phyloP scores from a whole-genome alignment of 2,329 filamentous ascomycete genomes.

The Magnaporthales sp. region DNA sequence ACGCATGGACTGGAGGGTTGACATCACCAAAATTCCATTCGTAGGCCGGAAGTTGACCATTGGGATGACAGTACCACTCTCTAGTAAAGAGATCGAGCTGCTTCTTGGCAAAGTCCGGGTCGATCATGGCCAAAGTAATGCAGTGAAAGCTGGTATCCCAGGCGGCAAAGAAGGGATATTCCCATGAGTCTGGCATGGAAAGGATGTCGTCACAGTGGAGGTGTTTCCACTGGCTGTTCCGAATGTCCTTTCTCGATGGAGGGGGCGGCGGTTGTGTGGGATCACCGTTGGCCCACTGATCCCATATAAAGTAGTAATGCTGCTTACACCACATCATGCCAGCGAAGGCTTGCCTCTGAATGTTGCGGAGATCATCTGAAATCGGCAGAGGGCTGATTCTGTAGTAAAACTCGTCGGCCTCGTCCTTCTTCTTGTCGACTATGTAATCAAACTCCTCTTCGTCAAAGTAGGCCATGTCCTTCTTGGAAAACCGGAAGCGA shows the following conservation, averaged over 20 bases:
- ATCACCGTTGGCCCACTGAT: constrained; percentile 95
- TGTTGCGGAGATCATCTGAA: constrained; percentile 86
- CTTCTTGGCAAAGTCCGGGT: constrained; percentile 96
- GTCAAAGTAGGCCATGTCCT: constrained; percentile 70
- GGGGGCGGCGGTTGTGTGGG: constrained; percentile 82
- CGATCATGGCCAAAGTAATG: constrained; percentile 92
- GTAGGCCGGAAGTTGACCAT: constrained; percentile 83
- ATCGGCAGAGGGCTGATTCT: constrained; percentile 88
- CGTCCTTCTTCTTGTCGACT: constrained; percentile 75
- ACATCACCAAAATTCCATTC: constrained; percentile 99
- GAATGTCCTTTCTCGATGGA: constrained; percentile 65
- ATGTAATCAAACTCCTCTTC: constrained; percentile 90
- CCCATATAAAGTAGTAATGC: constrained; percentile 94
- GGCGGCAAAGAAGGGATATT: constrained; percentile 95
- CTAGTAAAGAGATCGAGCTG: constrained; percentile 91
- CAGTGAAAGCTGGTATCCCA: constrained; percentile 98
- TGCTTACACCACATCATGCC: constrained; percentile 99
- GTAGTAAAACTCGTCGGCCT: constrained; percentile 95
- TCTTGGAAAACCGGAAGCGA: constrained; percentile 77
- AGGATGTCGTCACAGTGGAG: constrained; percentile 91
- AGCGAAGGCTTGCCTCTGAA: constrained; percentile 87
- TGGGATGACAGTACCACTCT: constrained; percentile 98
- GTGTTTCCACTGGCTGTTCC: constrained; percentile 89
- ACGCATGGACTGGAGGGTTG: constrained; percentile 92
- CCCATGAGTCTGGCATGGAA: constrained; percentile 98